These are phyloP conservation scores for Xylariaceae sp. DNA, from an alignment of 2,329 filamentous ascomycete species.

Conservation along the genomic window DNA sequence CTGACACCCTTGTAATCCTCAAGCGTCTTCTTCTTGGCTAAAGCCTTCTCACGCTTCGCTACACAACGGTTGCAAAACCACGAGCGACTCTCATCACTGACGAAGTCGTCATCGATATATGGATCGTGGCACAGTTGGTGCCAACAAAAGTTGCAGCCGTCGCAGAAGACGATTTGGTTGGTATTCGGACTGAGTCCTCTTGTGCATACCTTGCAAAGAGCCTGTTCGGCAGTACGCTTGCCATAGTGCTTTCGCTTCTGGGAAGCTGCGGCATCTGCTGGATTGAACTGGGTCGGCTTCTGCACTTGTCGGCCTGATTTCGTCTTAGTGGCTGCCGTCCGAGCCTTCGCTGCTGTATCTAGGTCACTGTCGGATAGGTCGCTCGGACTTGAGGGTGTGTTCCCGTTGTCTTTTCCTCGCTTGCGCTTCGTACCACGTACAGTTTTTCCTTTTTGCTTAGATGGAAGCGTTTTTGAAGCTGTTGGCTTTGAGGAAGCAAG, in stretches of 20 bases:
- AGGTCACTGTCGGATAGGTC: slow-evolving; percentile 41
- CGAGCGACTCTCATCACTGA: slow-evolving; percentile 69
- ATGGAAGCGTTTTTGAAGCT: slow-evolving; percentile 22
- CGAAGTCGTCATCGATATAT: slow-evolving; percentile 71
- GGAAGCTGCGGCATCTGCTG: slow-evolving; percentile 41
- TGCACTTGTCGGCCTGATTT: slow-evolving; percentile 78
- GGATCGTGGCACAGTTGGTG: slow-evolving; percentile 85
- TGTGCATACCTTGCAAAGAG: slow-evolving; percentile 75
- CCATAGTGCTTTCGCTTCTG: slow-evolving; percentile 53
- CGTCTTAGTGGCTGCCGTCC: slow-evolving; percentile 68
- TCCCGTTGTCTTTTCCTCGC: slow-evolving; percentile 39
- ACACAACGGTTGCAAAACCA: slow-evolving; percentile 75
- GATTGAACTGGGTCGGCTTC: slow-evolving; percentile 69
- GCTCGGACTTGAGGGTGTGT: slow-evolving; percentile 37
- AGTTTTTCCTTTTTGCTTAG: slow-evolving; percentile 28
- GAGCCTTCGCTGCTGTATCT: slow-evolving; percentile 42
- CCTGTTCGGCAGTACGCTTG: slow-evolving; percentile 66
- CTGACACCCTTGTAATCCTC: slow-evolving; percentile 45
- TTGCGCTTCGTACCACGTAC: slow-evolving; percentile 45
- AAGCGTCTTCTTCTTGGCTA: slow-evolving; percentile 48
- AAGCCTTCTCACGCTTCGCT: slow-evolving; percentile 53
- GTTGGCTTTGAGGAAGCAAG: slow-evolving; percentile 1
- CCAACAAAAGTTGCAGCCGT: slow-evolving; percentile 80
- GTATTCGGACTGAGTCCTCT: slow-evolving; percentile 73
- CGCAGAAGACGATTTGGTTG: slow-evolving; percentile 87